These are phyloP conservation scores for Coelastrella sp. DNA, from an alignment of 139 green algal genomes.

Conservation along the genomic window DNA sequence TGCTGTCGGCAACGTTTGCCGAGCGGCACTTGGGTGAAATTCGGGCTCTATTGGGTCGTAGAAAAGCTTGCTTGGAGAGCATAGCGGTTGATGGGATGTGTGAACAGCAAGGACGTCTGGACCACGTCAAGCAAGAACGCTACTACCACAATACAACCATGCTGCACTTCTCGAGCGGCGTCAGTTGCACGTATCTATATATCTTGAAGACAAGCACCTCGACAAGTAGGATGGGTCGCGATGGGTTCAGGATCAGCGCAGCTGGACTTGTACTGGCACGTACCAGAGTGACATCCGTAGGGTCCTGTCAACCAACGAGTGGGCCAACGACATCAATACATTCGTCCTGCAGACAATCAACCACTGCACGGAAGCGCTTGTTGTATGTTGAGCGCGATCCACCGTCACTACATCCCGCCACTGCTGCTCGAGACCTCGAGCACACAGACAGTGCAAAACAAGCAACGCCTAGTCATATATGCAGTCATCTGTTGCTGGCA, in stretches of 20 bases:
- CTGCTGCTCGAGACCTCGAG: background rate
- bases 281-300: background rate
- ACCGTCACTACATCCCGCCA: no score
- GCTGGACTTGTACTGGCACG: background rate
- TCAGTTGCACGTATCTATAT: no score
- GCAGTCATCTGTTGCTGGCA: background rate
- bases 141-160: background rate
- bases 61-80: background rate
- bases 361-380: no score
- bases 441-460: background rate
- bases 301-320: no score
- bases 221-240: no score
- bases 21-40: background rate
- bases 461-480: background rate
- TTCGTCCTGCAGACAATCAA: no score
- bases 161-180: no score
- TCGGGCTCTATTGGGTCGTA: no score
- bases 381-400: no score
- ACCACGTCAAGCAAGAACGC: background rate
- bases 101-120: background rate
- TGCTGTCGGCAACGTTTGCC: background rate
- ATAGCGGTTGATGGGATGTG: background rate
- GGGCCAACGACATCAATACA: no score
- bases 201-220: no score
- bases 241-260: background rate